Evolutionary conservation across 306 rosid genomes (phyloP).

Genomic region (Prunus mongolica): DNA sequence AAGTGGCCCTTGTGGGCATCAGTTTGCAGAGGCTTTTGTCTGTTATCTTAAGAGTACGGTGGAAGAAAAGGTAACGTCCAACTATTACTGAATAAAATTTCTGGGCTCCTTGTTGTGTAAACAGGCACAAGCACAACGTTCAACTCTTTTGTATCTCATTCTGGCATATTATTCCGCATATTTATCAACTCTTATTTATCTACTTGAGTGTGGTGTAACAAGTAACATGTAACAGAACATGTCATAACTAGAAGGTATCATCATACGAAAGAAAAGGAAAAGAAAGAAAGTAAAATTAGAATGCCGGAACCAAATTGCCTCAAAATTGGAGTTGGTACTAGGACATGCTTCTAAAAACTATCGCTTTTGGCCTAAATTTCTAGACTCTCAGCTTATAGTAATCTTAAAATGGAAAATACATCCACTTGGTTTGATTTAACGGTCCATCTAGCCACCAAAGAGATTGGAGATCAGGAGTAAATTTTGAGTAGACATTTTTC

Average conservation of each 20-base stretch:
- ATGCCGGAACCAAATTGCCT: neutral
- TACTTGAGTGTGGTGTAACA: neutral
- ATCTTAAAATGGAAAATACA: neutral
- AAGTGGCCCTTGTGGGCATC: conserved; percentile 73
- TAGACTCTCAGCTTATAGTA: neutral
- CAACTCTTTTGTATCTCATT: neutral
- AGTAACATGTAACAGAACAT: neutral
- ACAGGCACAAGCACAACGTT: neutral
- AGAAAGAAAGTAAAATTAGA: too few relatives aligned
- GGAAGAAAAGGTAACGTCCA: conserved; percentile 68
- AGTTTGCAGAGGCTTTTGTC: conserved; percentile 78
- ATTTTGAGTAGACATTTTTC: neutral
- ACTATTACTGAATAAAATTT: neutral
- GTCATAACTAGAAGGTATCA: neutral
- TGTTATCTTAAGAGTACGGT: conserved; percentile 85
- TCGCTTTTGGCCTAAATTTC: neutral
- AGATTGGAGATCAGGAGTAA: neutral
- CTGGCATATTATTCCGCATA: neutral
- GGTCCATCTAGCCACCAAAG: neutral
- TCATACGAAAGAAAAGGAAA: neutral
- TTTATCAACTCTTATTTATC: neutral
- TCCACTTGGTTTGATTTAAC: neutral
- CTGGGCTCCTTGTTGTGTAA: neutral
- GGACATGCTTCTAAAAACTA: neutral
- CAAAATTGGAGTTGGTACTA: neutral